These are phyloP conservation scores for Solanum rostratum DNA, from an alignment of 257 asterid genomes.

Conservation along the genomic window DNA sequence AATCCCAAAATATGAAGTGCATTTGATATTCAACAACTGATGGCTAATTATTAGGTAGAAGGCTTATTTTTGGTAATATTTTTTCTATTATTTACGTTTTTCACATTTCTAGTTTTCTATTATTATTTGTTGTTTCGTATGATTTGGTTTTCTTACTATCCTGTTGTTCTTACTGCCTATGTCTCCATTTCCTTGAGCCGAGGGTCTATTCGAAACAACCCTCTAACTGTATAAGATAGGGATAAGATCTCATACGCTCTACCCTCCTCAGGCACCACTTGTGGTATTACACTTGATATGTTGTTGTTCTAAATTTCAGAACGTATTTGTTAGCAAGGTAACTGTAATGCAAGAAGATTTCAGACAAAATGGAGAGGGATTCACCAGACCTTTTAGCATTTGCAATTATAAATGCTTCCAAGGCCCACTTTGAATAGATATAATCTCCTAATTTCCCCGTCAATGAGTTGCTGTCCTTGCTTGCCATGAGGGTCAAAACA, in stretches of 20 bases:
- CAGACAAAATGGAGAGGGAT: neutral
- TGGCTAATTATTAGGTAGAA: neutral
- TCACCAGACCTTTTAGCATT: conserved; percentile 59
- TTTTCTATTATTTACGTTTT: too few relatives aligned
- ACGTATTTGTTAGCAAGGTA: neutral
- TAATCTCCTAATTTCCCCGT: conserved; percentile 33
- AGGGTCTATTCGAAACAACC: neutral
- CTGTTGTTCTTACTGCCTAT: neutral
- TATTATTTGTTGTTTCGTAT: neutral
- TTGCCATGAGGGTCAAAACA: conserved; percentile 75
- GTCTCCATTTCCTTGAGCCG: neutral
- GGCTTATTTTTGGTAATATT: neutral
- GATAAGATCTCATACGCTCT: rapidly evolving
- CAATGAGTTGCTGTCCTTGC: conserved; percentile 30
- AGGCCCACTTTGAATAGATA: conserved; percentile 86
- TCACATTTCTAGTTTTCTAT: neutral
- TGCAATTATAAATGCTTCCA: conserved; percentile 78
- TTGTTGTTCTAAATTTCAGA: neutral
- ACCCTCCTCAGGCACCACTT: neutral
- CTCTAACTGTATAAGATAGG: neutral
- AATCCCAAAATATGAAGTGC: neutral
- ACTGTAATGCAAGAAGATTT: neutral
- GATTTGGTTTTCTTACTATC: neutral
- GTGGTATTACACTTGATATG: neutral
- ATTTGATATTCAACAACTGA: neutral